Conservation (phyloP, 345 rosid genomes). For the Pelargonium nanum region DNA sequence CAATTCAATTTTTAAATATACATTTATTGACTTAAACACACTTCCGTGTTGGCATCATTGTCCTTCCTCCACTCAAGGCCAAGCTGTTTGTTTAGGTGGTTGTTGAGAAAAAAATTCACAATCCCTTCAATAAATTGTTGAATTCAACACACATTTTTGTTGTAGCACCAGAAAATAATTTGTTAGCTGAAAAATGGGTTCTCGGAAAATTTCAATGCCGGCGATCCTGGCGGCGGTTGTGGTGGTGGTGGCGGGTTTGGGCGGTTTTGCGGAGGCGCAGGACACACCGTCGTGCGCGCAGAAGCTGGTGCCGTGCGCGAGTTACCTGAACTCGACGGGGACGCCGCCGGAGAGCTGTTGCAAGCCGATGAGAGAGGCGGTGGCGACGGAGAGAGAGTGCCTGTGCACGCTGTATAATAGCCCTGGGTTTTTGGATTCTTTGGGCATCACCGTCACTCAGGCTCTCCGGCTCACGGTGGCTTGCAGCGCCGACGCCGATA, state of each 20-base stretch:
- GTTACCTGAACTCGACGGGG: constrained; percentile 15
- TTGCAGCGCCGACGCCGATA: constrained; percentile 13
- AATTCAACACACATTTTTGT: no score
- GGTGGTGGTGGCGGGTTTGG: neutral
- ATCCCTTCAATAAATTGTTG: no score
- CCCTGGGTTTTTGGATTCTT: constrained; percentile 9
- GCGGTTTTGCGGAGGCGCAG: constrained; percentile 14
- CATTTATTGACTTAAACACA: no score
- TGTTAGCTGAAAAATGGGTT: neutral
- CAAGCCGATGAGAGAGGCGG: constrained; percentile 18
- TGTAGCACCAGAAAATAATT: no score
- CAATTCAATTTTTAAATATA: no score
- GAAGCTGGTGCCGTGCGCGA: constrained; percentile 14
- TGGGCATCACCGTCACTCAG: constrained; percentile 12
- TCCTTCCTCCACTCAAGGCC: no score
- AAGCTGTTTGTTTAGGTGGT: no score
- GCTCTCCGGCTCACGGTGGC: constrained; percentile 13
- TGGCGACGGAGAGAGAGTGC: constrained; percentile 11
- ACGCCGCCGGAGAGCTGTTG: constrained; percentile 19
- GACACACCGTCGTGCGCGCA: constrained; percentile 13
- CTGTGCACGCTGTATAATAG: constrained; percentile 22
- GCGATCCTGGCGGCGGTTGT: neutral
- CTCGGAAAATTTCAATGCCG: neutral
- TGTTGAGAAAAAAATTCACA: no score
- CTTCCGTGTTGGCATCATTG: no score